These are phyloP conservation scores for Prunus dulcis DNA, from an alignment of 306 rosid species.

Conservation along the genomic window DNA sequence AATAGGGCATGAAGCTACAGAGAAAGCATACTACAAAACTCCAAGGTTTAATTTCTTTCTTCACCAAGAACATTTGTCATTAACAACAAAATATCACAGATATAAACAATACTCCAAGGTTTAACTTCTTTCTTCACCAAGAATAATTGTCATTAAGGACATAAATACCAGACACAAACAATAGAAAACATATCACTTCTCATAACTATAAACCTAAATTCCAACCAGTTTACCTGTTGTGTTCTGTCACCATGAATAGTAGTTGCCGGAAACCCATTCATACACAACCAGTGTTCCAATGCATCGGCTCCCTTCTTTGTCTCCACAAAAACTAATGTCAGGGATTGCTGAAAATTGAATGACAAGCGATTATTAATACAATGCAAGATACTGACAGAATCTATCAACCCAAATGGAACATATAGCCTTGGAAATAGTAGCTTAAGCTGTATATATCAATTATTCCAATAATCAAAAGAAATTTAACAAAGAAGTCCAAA, in stretches of 20 bases:
- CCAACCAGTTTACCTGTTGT: slow-evolving; percentile 62
- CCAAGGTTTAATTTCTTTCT: background rate
- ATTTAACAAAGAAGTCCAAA: background rate
- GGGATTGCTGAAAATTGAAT: slow-evolving; percentile 64
- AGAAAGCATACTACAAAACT: no score
- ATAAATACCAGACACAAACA: background rate
- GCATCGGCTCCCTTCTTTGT: slow-evolving; percentile 98
- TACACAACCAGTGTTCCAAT: slow-evolving; percentile 82
- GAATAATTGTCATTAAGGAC: background rate
- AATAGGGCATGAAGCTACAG: no score
- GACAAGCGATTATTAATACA: slow-evolving; percentile 16
- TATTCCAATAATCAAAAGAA: slow-evolving; percentile 13
- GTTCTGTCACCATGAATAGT: slow-evolving; percentile 95
- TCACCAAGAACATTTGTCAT: no score
- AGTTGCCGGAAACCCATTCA: slow-evolving; percentile 90
- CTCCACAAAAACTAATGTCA: slow-evolving; percentile 95
- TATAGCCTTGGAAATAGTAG: slow-evolving; percentile 7
- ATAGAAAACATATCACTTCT: background rate
- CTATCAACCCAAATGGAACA: background rate
- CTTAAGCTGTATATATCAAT: slow-evolving; percentile 1
- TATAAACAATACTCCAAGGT: background rate
- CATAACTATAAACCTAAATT: slow-evolving; percentile 6
- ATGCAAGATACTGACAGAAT: slow-evolving; percentile 1
- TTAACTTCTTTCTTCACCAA: no score
- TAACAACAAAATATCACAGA: background rate